Evolutionary conservation across 2,329 filamentous ascomycete genomes (phyloP).

Genomic region (Trichoderma oligosporum): DNA sequence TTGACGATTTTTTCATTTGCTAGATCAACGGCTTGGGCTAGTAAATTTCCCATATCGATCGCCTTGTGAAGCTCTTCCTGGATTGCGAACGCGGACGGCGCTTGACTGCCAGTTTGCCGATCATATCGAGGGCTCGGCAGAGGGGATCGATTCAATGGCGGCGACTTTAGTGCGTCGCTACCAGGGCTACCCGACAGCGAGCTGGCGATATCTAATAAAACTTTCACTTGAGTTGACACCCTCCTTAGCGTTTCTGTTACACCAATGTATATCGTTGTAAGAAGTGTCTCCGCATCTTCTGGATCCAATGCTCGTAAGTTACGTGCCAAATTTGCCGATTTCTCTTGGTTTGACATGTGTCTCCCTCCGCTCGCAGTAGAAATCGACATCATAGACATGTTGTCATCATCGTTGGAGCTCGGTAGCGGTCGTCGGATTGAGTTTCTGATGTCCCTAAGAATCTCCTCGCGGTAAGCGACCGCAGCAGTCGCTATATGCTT

Average conservation of each 20-base stretch:
- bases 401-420: conserved; percentile 91
- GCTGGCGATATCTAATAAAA: conserved; percentile 90
- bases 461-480: conserved; percentile 76
- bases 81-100: conserved; percentile 41
- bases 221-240: conserved; percentile 85
- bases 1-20: conserved; percentile 74
- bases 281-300: conserved; percentile 77
- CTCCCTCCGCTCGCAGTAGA: conserved; percentile 70
- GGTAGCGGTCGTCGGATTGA: conserved; percentile 82
- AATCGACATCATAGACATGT: conserved; percentile 79
- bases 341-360: conserved; percentile 76
- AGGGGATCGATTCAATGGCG: conserved; percentile 49
- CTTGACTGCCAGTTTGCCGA: conserved; percentile 26
- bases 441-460: conserved; percentile 80
- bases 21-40: conserved; percentile 76
- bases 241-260: conserved; percentile 83
- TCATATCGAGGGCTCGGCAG: conserved; percentile 48
- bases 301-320: conserved; percentile 82
- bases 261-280: conserved; percentile 78
- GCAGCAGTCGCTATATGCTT: conserved; percentile 77
- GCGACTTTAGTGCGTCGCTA: conserved; percentile 44
- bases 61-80: conserved; percentile 75
- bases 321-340: conserved; percentile 79
- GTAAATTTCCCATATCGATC: conserved; percentile 71
- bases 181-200: conserved; percentile 50